A percentile compares a stretch with the other conserved stretches of the same genome.
phyloP scores from a whole-genome alignment of 352 stramenopile species.

The Phytophthora cryptogea region DNA sequence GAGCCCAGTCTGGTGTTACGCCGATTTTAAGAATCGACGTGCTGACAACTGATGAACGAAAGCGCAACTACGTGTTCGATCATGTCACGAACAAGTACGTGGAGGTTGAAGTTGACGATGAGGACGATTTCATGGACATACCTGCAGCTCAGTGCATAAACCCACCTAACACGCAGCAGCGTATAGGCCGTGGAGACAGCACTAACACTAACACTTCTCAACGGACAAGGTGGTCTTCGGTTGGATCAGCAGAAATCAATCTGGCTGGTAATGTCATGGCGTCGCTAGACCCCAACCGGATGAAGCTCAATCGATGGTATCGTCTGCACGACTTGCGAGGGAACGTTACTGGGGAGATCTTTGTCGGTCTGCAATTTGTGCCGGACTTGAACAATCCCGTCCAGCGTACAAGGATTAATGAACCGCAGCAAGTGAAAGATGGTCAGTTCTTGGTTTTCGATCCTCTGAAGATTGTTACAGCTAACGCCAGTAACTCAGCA shows the following conservation, averaged over 20 bases:
- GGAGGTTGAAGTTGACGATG: conserved; percentile 76
- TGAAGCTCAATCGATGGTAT: conserved; percentile 85
- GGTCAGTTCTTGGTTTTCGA: conserved; percentile 89
- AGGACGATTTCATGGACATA: conserved; percentile 47
- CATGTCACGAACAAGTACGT: conserved; percentile 86
- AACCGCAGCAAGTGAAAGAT: conserved; percentile 80
- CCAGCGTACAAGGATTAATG: conserved; percentile 42
- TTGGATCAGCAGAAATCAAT: conserved; percentile 86
- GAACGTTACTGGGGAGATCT: conserved; percentile 84
- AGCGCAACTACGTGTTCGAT: conserved; percentile 87
- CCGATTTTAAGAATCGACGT: conserved; percentile 85
- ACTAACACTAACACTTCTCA: conserved; percentile 39
- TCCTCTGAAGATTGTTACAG: conserved; percentile 77
- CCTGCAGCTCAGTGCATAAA: conserved; percentile 24
- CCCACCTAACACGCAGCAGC: conserved; percentile 18
- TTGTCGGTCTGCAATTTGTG: conserved; percentile 81
- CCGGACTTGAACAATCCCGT: conserved; percentile 39
- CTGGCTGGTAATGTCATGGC: conserved; percentile 87
- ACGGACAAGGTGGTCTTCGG: conserved; percentile 71
- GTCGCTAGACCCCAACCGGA: conserved; percentile 52
- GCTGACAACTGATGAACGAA: conserved; percentile 65
- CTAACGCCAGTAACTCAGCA: conserved; percentile 40
- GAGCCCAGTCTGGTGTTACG: conserved; percentile 85
- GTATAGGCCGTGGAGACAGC: conserved; percentile 57
- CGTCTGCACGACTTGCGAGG: conserved; percentile 79